phyloP scores from a whole-genome alignment of 176 grass and related monocot genomes.

The Eleusine indica region DNA sequence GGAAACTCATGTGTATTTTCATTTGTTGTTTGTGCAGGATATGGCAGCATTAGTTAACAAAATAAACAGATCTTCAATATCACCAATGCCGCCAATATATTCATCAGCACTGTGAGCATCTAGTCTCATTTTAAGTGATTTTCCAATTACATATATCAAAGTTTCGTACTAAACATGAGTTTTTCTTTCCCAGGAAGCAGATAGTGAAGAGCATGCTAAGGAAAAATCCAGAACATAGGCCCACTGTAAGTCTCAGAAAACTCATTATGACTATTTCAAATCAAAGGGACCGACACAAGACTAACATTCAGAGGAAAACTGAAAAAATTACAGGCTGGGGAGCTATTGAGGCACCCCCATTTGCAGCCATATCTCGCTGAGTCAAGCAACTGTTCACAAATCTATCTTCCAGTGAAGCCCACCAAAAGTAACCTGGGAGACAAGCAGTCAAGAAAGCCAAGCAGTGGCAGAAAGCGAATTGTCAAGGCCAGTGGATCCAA shows the following conservation, averaged over 20 bases:
- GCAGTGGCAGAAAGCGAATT: conserved; percentile 41
- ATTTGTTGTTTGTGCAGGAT: conserved; percentile 51
- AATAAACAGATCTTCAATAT: conserved; percentile 89
- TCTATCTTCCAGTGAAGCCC: conserved; percentile 78
- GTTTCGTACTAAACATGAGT: conserved; percentile 11
- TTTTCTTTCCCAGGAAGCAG: conserved; percentile 62
- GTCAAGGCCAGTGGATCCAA: conserved; percentile 43
- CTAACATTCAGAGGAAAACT: conserved; percentile 21
- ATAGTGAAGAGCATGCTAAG: conserved; percentile 91
- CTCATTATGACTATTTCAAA: conserved; percentile 16
- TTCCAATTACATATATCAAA: background rate
- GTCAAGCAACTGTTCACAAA: conserved; percentile 58
- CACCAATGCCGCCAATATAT: conserved; percentile 83
- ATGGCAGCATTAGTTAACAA: conserved; percentile 86
- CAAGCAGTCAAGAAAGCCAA: conserved; percentile 59
- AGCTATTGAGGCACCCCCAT: conserved; percentile 69
- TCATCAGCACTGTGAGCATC: conserved; percentile 70
- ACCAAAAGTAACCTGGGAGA: conserved; percentile 55
- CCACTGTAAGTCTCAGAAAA: conserved; percentile 63
- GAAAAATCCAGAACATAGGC: conserved; percentile 91
- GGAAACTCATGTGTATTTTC: conserved; percentile 23
- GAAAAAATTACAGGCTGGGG: conserved; percentile 63
- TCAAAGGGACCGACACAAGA: conserved; percentile 13
- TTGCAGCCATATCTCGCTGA: conserved; percentile 73
- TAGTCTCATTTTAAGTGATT: conserved; percentile 2